phyloP scores from a whole-genome alignment of 495 filamentous ascomycete species.

The Aspergillus steynii region DNA sequence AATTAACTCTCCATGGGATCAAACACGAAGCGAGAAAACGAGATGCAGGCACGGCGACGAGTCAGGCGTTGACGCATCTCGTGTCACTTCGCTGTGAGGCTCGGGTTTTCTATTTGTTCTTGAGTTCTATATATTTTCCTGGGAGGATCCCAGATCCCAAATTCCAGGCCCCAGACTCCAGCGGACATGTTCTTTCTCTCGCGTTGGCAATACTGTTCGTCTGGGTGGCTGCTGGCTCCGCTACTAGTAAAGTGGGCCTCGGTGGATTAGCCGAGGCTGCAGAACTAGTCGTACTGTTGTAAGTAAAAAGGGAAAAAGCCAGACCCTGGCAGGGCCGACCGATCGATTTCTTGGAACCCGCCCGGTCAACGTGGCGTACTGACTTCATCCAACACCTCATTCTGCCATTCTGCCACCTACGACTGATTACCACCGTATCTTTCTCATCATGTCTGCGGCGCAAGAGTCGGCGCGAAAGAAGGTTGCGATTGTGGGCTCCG shows the following conservation, averaged over 20 bases:
- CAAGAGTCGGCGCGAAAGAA: conserved; percentile 11
- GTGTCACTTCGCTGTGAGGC: neutral
- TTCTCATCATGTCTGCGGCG: neutral
- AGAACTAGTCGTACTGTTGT: neutral
- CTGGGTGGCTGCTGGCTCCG: neutral
- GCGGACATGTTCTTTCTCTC: neutral
- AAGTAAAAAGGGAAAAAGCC: neutral
- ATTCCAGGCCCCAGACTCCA: too few species aligned
- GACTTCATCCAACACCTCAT: neutral
- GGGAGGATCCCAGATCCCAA: neutral
- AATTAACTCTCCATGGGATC: neutral
- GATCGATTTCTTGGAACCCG: neutral
- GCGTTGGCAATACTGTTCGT: neutral
- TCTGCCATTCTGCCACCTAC: neutral
- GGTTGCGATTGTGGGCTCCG: conserved; percentile 55
- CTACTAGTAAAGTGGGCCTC: neutral
- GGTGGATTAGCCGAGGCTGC: neutral
- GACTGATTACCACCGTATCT: neutral
- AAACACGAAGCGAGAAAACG: neutral
- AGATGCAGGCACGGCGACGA: neutral
- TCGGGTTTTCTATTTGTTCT: neutral
- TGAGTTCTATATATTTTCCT: neutral
- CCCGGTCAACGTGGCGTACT: neutral
- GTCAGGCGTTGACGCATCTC: neutral
- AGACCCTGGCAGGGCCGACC: neutral